Conservation (phyloP, 2,329 filamentous ascomycete genomes). For the Clonostachys rhizophaga region DNA sequence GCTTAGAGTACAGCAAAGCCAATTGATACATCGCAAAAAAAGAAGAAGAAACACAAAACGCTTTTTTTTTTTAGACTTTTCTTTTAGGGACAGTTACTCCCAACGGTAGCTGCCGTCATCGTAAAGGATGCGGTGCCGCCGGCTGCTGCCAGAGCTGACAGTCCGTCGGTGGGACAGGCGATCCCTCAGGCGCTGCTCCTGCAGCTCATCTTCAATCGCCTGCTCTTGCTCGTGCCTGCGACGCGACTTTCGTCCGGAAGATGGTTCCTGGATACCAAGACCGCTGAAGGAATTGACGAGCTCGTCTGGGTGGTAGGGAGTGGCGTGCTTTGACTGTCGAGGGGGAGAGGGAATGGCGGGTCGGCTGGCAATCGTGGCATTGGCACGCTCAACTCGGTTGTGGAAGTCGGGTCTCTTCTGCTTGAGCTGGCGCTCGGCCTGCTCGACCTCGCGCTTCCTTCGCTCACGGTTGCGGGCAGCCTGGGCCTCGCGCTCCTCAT, state of each 20-base stretch:
- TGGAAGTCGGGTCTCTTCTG: constrained; percentile 18
- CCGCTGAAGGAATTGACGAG: constrained; percentile 23
- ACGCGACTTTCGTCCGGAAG: constrained; percentile 19
- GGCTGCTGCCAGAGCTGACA: constrained; percentile 26
- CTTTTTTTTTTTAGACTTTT: background rate
- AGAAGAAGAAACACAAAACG: background rate
- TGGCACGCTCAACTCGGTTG: constrained; percentile 31
- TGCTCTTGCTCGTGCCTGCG: constrained; percentile 18
- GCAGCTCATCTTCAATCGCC: constrained; percentile 28
- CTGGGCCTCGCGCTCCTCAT: constrained; percentile 14
- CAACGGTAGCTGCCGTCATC: constrained; percentile 31
- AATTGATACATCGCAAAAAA: background rate
- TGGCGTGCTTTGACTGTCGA: constrained; percentile 11
- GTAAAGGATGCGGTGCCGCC: constrained; percentile 26
- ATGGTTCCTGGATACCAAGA: constrained; percentile 17
- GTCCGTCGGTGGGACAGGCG: constrained; percentile 32
- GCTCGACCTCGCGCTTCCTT: constrained; percentile 1
- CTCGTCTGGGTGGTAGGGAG: constrained; percentile 18
- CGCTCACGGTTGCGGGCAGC: constrained; percentile 14
- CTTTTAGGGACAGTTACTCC: constrained; percentile 21
- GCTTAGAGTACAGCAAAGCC: too few relatives aligned
- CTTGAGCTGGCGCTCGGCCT: constrained; percentile 12
- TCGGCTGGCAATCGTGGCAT: constrained; percentile 34
- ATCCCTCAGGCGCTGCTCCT: constrained; percentile 30
- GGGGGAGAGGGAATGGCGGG: constrained; percentile 19